A percentile compares a stretch with the other conserved stretches of the same genome.
Conservation (phyloP, 140 eudicot genomes). For the Flaveria floridana region DNA sequence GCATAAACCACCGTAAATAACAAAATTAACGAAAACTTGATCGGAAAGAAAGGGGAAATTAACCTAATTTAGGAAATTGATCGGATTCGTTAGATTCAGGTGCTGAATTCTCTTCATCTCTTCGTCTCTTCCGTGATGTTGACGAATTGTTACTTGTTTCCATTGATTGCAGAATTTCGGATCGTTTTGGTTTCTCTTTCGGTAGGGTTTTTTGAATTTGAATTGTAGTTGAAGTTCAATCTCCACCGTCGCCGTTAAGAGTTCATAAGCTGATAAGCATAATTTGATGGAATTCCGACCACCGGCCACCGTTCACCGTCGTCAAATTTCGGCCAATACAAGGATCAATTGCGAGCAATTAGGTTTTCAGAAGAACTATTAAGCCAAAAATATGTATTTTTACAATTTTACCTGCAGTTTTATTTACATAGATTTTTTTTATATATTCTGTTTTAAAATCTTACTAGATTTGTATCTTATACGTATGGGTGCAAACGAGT, state of each 20-base stretch:
- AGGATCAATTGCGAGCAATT: not conserved
- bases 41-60: not conserved
- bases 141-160: conserved; percentile 21
- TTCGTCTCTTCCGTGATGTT: conserved; percentile 42
- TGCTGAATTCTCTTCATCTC: conserved; percentile 29
- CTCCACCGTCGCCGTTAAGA: not conserved
- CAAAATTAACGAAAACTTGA: conserved; percentile 1
- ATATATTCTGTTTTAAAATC: not conserved
- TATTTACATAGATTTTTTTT: not conserved
- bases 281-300: not conserved
- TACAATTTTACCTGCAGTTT: not conserved
- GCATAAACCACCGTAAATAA: not conserved
- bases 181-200: not conserved
- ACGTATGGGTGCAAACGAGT: too few species aligned
- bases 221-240: not conserved
- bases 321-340: not conserved
- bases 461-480: too few species aligned
- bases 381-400: not conserved
- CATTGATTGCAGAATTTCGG: conserved; percentile 2
- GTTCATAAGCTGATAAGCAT: too few species aligned
- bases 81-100: conserved; percentile 26
- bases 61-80: conserved; percentile 42
- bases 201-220: conserved; percentile 17
- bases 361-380: not conserved
- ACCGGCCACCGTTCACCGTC: not conserved